Evolutionary conservation across 2,329 filamentous ascomycete species (phyloP).

Genomic region (Aspergillus melleus): DNA sequence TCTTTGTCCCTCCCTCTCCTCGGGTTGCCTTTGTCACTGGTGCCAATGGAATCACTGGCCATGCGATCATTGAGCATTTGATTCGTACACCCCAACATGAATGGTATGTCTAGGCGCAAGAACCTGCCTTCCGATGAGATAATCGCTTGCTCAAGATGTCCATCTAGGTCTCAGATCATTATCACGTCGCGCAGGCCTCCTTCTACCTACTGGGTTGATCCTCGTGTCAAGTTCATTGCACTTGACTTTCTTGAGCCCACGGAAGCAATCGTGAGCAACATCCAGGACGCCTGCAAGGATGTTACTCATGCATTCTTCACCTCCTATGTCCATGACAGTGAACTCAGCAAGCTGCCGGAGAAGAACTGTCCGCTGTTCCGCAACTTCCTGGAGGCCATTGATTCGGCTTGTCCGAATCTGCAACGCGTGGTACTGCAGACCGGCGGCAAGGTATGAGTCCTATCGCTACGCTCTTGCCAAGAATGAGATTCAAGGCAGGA

Average conservation of each 20-base stretch:
- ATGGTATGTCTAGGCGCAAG: no score
- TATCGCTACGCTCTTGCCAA: no score
- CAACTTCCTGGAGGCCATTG: conserved; percentile 7
- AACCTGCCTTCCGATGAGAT: no score
- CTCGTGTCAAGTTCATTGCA: conserved; percentile 3
- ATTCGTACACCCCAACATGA: not conserved
- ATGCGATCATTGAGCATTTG: conserved; percentile 10
- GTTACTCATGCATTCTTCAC: conserved; percentile 10
- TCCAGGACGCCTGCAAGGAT: not conserved
- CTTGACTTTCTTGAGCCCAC: conserved; percentile 3
- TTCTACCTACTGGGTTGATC: conserved; percentile 1
- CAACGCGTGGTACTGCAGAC: conserved; percentile 5
- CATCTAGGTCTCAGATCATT: conserved; percentile 5
- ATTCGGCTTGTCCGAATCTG: not conserved
- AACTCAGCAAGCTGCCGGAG: conserved; percentile 1
- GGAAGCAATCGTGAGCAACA: not conserved
- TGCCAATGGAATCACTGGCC: conserved; percentile 6
- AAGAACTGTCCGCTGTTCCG: conserved; percentile 5
- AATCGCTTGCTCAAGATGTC: no score
- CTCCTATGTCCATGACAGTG: conserved; percentile 9
- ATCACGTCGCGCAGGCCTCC: conserved; percentile 7
- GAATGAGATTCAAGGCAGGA: no score
- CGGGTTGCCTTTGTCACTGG: conserved; percentile 8
- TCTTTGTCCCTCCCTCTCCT: no score
- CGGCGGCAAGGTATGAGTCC: conserved; percentile 6